Percentiles rank a stretch among this genome's conserved stretches.
Evolutionary conservation across 2,329 filamentous ascomycete species (phyloP).

Genomic region (Hypoxylon sp.): DNA sequence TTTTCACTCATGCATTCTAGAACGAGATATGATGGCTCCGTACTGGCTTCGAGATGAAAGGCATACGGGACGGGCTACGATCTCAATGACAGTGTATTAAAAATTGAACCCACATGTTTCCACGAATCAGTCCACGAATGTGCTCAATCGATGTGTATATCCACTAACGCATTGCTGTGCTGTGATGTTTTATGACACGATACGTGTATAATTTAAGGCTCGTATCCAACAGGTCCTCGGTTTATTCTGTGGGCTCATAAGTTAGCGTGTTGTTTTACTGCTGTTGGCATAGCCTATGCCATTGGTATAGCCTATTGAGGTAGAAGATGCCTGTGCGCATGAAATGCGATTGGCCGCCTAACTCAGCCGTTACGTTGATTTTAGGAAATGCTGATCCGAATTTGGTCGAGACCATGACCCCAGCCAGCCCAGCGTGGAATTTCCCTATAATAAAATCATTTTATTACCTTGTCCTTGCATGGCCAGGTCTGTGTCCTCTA

Average conservation of each 20-base stretch:
- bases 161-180: background rate
- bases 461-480: background rate
- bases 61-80: background rate
- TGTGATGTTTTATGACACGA: background rate
- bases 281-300: too few relatives aligned
- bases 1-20: conserved; percentile 14
- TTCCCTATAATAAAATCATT: background rate
- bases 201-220: background rate
- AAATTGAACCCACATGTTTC: conserved; percentile 9
- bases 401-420: background rate
- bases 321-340: background rate
- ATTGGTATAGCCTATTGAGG: background rate
- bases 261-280: background rate
- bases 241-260: background rate
- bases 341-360: background rate
- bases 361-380: background rate
- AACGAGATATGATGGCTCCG: background rate
- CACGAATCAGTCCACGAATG: background rate
- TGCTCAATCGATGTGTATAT: background rate
- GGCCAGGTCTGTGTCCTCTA: background rate
- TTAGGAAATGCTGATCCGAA: background rate
- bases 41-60: background rate
- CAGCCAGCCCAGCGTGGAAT: background rate
- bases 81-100: conserved; percentile 4
- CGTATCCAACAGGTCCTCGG: background rate